Evolutionary conservation across 2,329 filamentous ascomycete genomes (phyloP).

Genomic region (Didymella segeticola): DNA sequence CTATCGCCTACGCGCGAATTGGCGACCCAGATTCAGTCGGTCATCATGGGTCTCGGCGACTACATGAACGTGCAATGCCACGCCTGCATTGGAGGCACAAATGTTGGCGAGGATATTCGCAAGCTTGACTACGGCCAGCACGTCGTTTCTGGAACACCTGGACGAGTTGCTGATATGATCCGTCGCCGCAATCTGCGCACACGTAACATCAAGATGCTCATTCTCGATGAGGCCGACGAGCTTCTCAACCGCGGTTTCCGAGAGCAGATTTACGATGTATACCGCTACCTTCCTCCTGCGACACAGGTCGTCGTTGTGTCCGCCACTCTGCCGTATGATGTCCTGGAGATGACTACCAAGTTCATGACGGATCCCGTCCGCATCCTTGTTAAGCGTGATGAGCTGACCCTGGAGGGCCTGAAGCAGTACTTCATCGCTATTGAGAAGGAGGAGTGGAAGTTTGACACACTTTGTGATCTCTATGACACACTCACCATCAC

Average conservation of each 20-base stretch:
- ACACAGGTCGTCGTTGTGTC: conserved; percentile 99
- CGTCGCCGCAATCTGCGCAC: conserved; percentile 75
- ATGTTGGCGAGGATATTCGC: conserved; percentile 96
- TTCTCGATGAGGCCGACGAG: conserved; percentile 78
- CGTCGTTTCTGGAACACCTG: conserved; percentile 96
- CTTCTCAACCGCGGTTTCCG: conserved; percentile 92
- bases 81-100: conserved; percentile 96
- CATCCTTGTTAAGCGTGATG: conserved; percentile 97
- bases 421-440: conserved; percentile 99
- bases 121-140: conserved; percentile 98
- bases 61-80: conserved; percentile 99
- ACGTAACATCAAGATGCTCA: conserved; percentile 78
- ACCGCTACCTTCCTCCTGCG: conserved; percentile 92
- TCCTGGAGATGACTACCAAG: conserved; percentile 98
- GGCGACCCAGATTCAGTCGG: conserved; percentile 97
- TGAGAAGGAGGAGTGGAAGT: conserved; percentile 99
- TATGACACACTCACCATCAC: conserved; percentile 99
- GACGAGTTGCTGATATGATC: conserved; percentile 88
- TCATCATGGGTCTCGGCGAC: conserved; percentile 99
- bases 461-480: conserved; percentile 96
- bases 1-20: conserved; percentile 96
- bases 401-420: conserved; percentile 93
- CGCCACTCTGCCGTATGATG: conserved; percentile 95
- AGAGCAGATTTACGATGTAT: conserved; percentile 99
- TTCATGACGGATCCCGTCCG: conserved; percentile 99